Percentiles rank a stretch among this genome's conserved stretches.
Conservation (phyloP, 2,329 filamentous ascomycete species). For the Periconia sp. region DNA sequence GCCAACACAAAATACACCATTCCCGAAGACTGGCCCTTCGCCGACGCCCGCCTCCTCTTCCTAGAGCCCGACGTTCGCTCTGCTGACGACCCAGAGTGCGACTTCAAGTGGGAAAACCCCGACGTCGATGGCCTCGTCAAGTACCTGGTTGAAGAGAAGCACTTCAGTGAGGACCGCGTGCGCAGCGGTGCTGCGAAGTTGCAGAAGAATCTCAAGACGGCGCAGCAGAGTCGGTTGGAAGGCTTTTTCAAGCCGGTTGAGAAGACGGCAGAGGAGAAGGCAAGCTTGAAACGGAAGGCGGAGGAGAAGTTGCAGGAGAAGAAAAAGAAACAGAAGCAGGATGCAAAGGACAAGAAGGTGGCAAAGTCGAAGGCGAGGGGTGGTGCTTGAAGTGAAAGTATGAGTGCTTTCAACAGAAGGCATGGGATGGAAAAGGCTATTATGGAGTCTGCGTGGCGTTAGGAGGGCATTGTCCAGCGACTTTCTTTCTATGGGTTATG, state of each 20-base stretch:
- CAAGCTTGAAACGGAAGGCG: conserved; percentile 86
- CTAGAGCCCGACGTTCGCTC: conserved; percentile 85
- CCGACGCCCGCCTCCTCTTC: conserved; percentile 90
- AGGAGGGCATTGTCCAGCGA: neutral
- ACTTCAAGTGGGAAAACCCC: conserved; percentile 97
- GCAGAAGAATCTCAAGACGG: conserved; percentile 88
- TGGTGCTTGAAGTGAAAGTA: conserved; percentile 46
- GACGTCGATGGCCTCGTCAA: conserved; percentile 89
- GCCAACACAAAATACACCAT: conserved; percentile 80
- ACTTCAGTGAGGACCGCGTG: conserved; percentile 94
- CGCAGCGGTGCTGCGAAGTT: conserved; percentile 77
- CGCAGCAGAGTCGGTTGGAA: conserved; percentile 88
- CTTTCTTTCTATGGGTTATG: no score
- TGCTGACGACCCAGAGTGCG: conserved; percentile 84
- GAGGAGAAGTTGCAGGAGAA: conserved; percentile 90
- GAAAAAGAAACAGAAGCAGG: conserved; percentile 94
- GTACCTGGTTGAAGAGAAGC: conserved; percentile 91
- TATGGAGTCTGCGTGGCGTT: neutral
- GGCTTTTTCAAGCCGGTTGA: conserved; percentile 96
- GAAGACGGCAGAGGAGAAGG: conserved; percentile 86
- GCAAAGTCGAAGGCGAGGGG: conserved; percentile 85
- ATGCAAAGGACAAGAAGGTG: conserved; percentile 94
- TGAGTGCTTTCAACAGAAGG: neutral
- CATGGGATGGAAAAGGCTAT: neutral
- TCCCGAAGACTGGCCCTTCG: conserved; percentile 96